Base-by-base conservation (phyloP, 805 yeast species). In the Cyberlindnera lachancei region DNA sequence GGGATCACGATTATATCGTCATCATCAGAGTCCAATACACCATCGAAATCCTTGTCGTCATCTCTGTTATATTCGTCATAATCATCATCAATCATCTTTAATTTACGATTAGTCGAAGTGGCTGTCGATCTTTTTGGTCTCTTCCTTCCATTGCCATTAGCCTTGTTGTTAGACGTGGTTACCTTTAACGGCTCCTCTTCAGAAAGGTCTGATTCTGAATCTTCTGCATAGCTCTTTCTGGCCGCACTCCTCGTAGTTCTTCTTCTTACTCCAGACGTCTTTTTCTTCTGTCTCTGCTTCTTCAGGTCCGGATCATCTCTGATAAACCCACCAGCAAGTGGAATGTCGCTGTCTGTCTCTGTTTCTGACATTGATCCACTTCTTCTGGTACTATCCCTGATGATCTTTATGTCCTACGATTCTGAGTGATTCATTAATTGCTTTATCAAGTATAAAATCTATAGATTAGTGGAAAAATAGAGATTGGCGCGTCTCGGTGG, bases 21-120 rank as follows among this genome's bases (percentile, higher is more conserved):
- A 32, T 52, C 57, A 13, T 44, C 38, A 23, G 50, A 46, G 15
- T 39, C 50, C 21, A 45, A 36, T 14, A 36, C 56, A 18, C 47
- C 56, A 25, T 52, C 61, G 16, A 33, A 46, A 20, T 41, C 50
- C 29, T 46, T 51, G 30, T 55, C 64, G 11, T 37, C 48, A 9
- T 44, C 50, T 20, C 49, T 53, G 22, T 52, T 47, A 34, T 42
- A 45, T 30, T 60, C 66, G 4, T 50, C 57, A 32, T 60, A 61
- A 24, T 55, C 61, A 18, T 61, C 59, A 7, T 53, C 55, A 3
- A 47, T 29, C 18, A 35, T 25, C 34, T 46, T 46, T 6, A 50
- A 16, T 24, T 34, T 55, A 31, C 48, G 47, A 24, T 46, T 53
- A 3, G 59, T 42, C 12, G 45, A 34, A 23, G 47, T 41, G 12